Conservation (phyloP, 768 basidiomycete species). For the Suillus placidus region DNA sequence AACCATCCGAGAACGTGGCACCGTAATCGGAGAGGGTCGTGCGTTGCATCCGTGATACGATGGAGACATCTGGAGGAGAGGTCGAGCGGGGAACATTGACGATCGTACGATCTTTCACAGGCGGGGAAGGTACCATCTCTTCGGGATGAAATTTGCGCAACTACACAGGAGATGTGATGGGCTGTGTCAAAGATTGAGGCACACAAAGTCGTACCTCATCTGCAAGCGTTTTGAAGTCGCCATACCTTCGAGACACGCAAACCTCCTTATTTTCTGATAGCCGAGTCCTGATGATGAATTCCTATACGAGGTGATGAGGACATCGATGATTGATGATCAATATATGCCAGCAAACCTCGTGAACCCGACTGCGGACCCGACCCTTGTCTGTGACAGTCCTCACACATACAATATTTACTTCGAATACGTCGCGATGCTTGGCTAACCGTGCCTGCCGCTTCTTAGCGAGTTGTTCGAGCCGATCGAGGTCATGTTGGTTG, state of each 20-base stretch:
- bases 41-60: conserved; percentile 66
- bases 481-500: conserved; percentile 79
- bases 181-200: not conserved
- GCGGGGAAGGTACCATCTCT: conserved; percentile 78
- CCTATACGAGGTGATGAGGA: conserved; percentile 48
- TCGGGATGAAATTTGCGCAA: conserved; percentile 86
- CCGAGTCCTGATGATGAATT: conserved; percentile 92
- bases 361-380: conserved; percentile 78
- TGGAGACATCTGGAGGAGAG: conserved; percentile 17
- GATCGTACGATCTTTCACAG: conserved; percentile 83
- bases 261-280: conserved; percentile 73
- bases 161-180: conserved; percentile 43
- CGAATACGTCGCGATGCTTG: conserved; percentile 63
- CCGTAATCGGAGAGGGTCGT: conserved; percentile 20
- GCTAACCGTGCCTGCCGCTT: conserved; percentile 55
- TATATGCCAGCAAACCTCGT: conserved; percentile 67
- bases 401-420: conserved; percentile 91
- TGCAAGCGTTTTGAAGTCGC: conserved; percentile 89
- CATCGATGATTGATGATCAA: conserved; percentile 11
- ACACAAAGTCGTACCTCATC: conserved; percentile 60
- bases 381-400: conserved; percentile 83
- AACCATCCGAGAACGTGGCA: conserved; percentile 15
- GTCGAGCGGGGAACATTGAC: conserved; percentile 49
- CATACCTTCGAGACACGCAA: conserved; percentile 90
- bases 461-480: conserved; percentile 72